Conservation (phyloP, 139 green algal species). For the Spirogloea muscicola region DNA sequence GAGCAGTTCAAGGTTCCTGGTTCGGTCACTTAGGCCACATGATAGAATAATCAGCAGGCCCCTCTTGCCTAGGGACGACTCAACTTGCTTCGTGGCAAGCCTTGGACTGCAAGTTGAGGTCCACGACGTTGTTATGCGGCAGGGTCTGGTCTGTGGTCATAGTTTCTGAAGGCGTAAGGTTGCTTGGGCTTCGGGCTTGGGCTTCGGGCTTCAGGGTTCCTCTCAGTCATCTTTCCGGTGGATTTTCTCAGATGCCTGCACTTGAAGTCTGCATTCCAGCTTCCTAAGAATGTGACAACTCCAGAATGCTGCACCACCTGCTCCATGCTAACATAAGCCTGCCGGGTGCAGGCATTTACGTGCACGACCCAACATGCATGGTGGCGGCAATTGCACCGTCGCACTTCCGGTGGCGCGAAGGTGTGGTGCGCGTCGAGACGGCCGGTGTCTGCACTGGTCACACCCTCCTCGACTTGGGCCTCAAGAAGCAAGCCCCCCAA, state of each 20-base stretch:
- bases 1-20: background rate
- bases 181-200: too few species aligned
- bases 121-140: too few species aligned
- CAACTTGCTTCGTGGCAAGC: background rate
- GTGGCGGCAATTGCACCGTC: slow-evolving; percentile 20
- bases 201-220: background rate
- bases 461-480: slow-evolving; percentile 18
- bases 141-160: too few species aligned
- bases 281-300: slow-evolving; percentile 1
- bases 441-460: slow-evolving; percentile 25
- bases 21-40: background rate
- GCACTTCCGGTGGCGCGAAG: slow-evolving; percentile 28
- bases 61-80: background rate
- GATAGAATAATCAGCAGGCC: slow-evolving; percentile 4
- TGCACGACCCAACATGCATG: slow-evolving; percentile 36
- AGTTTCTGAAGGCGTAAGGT: too few species aligned
- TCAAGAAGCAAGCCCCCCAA: slow-evolving; percentile 29
- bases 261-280: background rate
- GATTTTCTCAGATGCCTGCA: background rate
- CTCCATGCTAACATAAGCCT: background rate
- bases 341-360: slow-evolving; percentile 21
- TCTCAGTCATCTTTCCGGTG: background rate
- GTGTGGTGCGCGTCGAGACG: slow-evolving; percentile 27
- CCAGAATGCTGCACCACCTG: background rate
- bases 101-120: too few species aligned